Conservation (phyloP, 768 basidiomycete species). For the Macrolepiota fuliginosa region DNA sequence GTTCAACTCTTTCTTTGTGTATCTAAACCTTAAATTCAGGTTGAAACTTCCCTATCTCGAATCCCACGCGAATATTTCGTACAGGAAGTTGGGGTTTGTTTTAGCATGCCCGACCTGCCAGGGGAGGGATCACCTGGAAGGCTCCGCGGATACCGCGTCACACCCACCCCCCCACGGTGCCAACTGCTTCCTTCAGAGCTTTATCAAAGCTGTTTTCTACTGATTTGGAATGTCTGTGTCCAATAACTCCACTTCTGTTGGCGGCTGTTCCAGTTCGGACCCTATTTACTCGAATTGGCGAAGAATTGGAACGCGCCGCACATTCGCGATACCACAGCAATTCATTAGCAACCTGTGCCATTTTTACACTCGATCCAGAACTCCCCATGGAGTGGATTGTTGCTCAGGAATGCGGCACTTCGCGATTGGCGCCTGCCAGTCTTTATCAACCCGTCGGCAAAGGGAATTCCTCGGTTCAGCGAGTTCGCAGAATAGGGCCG, state of each 20-base stretch:
- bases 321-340: background rate
- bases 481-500: too few species aligned
- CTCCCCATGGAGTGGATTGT: background rate
- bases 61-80: too few species aligned
- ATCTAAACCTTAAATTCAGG: too few species aligned
- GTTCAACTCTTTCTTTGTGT: too few species aligned
- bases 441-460: background rate
- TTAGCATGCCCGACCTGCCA: too few species aligned
- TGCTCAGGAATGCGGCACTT: background rate
- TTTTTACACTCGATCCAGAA: background rate
- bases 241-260: background rate
- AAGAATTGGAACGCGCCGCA: background rate
- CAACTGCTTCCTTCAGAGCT: background rate
- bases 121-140: too few species aligned
- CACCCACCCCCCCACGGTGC: too few species aligned
- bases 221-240: background rate
- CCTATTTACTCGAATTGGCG: too few species aligned
- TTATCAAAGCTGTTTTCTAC: background rate
- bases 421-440: background rate
- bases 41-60: too few species aligned
- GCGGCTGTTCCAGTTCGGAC: too few species aligned
- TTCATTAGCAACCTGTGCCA: background rate
- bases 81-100: too few species aligned
- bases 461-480: background rate
- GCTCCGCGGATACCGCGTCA: too few species aligned